Base-by-base conservation (phyloP, 129 eudicot species). In the Flaveria brownii region DNA sequence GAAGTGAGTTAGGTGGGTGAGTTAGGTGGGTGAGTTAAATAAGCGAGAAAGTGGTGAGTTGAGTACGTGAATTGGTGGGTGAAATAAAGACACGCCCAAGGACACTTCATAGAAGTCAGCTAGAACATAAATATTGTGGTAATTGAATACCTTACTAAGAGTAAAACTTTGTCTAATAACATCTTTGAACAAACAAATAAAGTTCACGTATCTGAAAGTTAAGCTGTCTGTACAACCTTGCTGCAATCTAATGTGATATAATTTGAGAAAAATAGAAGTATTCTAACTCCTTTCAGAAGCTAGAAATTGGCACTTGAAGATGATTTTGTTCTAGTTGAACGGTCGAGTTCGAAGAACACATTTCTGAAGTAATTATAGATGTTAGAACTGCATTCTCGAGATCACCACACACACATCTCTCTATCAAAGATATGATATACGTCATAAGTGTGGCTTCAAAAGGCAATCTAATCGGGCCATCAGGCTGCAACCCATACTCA, bases 401-500 rank as follows among this genome's bases (percentile, higher is more conserved):
- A 78, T 60, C 52, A 5, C 54, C 72, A 54, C 83, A 55, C 23
- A 47, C 69, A 15, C 22, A 61, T 61, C 74, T 82, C 39, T 62
- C 64, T 69, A 80, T 72, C 71, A 84, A 62, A n/a, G 72, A 84
- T 13, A 84, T 68, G 28, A 67, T 52, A 41, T 77, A 81, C 28
- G 74, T 71, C 78, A 84, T 71, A 72, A 78, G 67, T 2, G 61
- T 55, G 5, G 87, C 68, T 56, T 86, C 86, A 16, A 76, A 86
- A 30, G 90, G 86, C 39, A 84, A 30, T 70, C 54, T 71, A 45
- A 86, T 86, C 12, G 90, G 82, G 13, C 85, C 79, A 41, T 83
- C 79, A 2, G 67, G 78, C 39, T 81, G 85, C 43, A 81, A n/a
- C 55, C 86, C 86, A 14, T 74, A 82, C 70, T 84, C 91, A 46